Percentiles rank a stretch among this genome's conserved stretches.
Evolutionary conservation across 1,284 basidiomycete genomes (phyloP).

Genomic region (Chalciporus sp.): DNA sequence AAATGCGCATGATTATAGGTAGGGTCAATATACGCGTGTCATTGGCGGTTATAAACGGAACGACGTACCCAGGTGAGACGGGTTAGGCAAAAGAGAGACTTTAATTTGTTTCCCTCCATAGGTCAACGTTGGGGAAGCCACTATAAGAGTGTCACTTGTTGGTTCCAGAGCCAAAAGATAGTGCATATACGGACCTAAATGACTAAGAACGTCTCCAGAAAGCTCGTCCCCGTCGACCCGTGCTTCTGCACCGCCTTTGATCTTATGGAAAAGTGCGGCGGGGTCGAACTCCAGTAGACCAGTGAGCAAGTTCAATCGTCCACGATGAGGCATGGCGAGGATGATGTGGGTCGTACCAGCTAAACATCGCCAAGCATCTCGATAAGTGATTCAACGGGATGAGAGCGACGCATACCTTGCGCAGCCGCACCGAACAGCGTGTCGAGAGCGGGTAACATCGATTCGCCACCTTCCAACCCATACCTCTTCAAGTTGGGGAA

Average conservation of each 20-base stretch:
- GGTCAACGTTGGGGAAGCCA: constrained; percentile 58
- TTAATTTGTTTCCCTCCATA: constrained; percentile 60
- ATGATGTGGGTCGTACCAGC: constrained; percentile 74
- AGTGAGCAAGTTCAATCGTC: constrained; percentile 86
- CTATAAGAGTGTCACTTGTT: constrained; percentile 35
- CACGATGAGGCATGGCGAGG: constrained; percentile 83
- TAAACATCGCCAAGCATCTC: constrained; percentile 24
- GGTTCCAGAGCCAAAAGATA: not conserved
- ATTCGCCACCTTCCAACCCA: constrained; percentile 87
- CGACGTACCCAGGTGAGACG: constrained; percentile 76
- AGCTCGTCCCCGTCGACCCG: constrained; percentile 65
- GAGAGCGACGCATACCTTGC: constrained; percentile 43
- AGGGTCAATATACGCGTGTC: not conserved
- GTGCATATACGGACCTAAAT: constrained; percentile 55
- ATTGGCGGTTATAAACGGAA: not conserved
- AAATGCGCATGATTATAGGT: not conserved
- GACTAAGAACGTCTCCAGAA: constrained; percentile 85
- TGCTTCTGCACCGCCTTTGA: constrained; percentile 76
- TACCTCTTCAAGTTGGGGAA: constrained; percentile 86
- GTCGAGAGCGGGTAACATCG: constrained; percentile 86
- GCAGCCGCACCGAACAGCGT: constrained; percentile 71
- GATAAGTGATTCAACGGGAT: too few species aligned
- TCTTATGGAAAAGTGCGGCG: constrained; percentile 79
- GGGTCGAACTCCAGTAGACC: constrained; percentile 71
- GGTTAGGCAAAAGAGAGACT: constrained; percentile 83